Base-by-base conservation (phyloP, 169 alveolate species). In the Plasmodium adleri region DNA sequence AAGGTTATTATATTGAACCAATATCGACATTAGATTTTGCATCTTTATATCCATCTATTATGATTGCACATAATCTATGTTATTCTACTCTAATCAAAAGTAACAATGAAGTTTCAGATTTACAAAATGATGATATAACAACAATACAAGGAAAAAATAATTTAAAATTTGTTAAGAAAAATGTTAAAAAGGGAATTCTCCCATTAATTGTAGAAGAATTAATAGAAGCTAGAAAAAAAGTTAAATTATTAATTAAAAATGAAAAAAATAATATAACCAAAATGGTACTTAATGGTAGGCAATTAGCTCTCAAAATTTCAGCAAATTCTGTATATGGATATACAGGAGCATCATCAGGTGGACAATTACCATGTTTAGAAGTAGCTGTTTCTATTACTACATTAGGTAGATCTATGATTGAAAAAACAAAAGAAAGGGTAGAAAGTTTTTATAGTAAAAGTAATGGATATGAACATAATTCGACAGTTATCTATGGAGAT, bases 251-350 rank as follows among this genome's bases (percentile, higher is more conserved):
- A 87, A 95, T 97, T 92, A 95, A 94, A 54, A 95, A 95, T 75
- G 97, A 98, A 47, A 94, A 94, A 10, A 99, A 98, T 78, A 99
- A 99, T 15, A 94, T 97, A 70, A 94, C 94, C 56, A 95, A 95
- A 58, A 98, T 97, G 50, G 99, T 99, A n/a, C 97, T 98, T 56
- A 98, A 99, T 88, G 99, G 99, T 12, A 95, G 99, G 63, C 98
- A 98, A 94, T 95, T 98, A 60, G 99, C 99, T 22, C 95, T 99
- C 64, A 98, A 99, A 94, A 97, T 98, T 70, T 97, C 99, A 9
- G 99, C 99, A 32, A 99, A 99, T 95, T 97, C 99, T 20, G 99
- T 99, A 24, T 99, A 99, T 95, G 99, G 99, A 6, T 98, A 97
- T 88, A 99, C 99, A 9, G 99, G 99, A 7, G 99, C 99, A 3